phyloP scores from a whole-genome alignment of 208 protist genomes.

The Trypanosomatidae sp. region DNA sequence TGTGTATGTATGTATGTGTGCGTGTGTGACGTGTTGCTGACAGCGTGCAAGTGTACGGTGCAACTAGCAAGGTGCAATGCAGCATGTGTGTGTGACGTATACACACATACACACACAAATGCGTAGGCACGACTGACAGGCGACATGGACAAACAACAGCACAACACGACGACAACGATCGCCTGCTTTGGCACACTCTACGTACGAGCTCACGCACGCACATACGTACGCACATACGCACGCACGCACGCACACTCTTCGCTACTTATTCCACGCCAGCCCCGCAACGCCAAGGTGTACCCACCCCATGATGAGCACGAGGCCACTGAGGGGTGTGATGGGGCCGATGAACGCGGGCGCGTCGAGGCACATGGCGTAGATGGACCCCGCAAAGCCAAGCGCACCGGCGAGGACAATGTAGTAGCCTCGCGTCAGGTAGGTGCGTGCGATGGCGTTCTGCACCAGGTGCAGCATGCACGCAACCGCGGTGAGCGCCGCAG shows the following conservation, averaged over 20 bases:
- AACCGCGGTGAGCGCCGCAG: conserved; percentile 16
- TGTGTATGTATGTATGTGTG: background rate
- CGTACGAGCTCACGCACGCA: background rate
- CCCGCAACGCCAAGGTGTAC: conserved; percentile 33
- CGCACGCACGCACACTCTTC: background rate
- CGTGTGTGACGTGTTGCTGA: no score
- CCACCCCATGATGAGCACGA: conserved; percentile 59
- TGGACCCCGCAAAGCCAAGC: conserved; percentile 41
- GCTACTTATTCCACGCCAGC: no score
- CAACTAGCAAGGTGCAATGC: no score
- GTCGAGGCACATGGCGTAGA: conserved; percentile 41
- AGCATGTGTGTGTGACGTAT: no score
- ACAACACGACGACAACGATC: no score
- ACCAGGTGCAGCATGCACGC: conserved; percentile 12
- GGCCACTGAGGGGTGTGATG: conserved; percentile 42
- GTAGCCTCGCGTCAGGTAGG: conserved; percentile 27
- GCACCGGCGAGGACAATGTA: conserved; percentile 31
- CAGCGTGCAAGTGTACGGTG: background rate
- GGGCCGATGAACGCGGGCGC: conserved; percentile 31
- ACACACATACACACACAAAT: no score
- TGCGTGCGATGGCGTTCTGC: conserved; percentile 10
- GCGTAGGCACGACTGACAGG: no score
- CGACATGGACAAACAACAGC: no score
- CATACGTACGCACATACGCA: background rate
- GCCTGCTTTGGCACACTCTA: background rate